Base-by-base conservation (phyloP, 495 filamentous ascomycete species). In the Penicillium cosmopolitanum region DNA sequence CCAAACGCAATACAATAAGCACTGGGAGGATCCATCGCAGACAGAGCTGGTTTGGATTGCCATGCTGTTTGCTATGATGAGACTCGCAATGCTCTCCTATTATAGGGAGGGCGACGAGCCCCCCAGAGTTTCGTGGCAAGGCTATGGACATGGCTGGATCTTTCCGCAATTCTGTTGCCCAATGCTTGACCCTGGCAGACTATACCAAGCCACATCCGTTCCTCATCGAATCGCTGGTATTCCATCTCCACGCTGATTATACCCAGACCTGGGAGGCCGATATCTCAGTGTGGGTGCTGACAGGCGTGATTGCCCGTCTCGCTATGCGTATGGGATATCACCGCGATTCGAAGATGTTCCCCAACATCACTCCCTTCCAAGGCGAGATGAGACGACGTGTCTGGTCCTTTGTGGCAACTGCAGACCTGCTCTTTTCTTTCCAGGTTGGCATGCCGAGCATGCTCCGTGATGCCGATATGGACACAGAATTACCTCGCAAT, bases 301-400 rank as follows among this genome's bases (percentile, higher is more conserved):
- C 86, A 8, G 89, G 91, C 19, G 85, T 96, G 65, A 86, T 96
- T 59, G 87, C 90, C 23, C 86, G 94, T 56, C 76, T 97, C 55
- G 91, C 94, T 10, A 92, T 97, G 82, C 84, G 91, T 25, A 96
- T 96, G 91, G 95, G 95, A 48, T 96, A 97, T 59, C 95, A 99
- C 67, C 85, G 96, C 55, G 95, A 99, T 70, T 85, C 91, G 13
- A 90, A 89, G 66, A 86, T 88, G 73, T 97, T 92, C 66, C 82
- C 90, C 12, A 87, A 86, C 51, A 88, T 99, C 60, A 85, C 87
- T 5, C 89, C 92, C 5, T 96, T 94, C 65, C 87, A 96, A 70
- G 93, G 87, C 21, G 95, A 99, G 73, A 93, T 98, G 85, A 84
- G 95, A 55, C 82, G 94, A 46, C 83, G 95, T 57, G 84, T 96